Conservation (phyloP, 2,329 filamentous ascomycete species). For the Albifimbria verrucaria region DNA sequence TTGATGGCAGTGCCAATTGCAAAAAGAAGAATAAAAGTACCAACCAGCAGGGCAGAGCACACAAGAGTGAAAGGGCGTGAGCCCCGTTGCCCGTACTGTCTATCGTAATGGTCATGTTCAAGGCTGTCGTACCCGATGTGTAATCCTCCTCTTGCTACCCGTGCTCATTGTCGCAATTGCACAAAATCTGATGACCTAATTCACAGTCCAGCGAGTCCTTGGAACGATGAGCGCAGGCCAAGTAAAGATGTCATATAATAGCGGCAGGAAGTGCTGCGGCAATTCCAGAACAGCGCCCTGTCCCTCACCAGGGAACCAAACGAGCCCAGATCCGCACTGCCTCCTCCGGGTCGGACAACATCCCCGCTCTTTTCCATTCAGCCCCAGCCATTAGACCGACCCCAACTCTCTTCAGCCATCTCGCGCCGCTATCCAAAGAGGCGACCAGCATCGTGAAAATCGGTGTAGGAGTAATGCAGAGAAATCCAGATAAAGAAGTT, state of each 20-base stretch:
- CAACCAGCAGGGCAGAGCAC: constrained; percentile 14
- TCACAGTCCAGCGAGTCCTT: background rate
- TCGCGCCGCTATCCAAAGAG: background rate
- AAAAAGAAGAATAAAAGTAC: constrained; percentile 26
- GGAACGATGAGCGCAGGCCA: background rate
- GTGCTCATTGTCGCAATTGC: constrained; percentile 1
- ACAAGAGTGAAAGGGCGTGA: constrained; percentile 27
- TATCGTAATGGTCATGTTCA: constrained; percentile 27
- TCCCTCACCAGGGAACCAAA: background rate
- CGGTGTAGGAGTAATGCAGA: constrained; percentile 13
- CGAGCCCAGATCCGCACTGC: background rate
- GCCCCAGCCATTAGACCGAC: background rate
- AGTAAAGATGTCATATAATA: background rate
- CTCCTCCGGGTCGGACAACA: background rate
- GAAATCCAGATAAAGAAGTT: constrained; percentile 12
- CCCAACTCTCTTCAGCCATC: background rate
- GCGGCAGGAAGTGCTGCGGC: background rate
- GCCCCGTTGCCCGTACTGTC: constrained; percentile 36
- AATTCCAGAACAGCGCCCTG: background rate
- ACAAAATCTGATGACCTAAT: background rate
- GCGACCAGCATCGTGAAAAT: constrained; percentile 4
- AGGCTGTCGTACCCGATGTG: constrained; percentile 13
- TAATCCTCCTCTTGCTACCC: constrained; percentile 20
- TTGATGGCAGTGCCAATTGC: constrained; percentile 22
- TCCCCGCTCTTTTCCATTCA: background rate